Conservation (phyloP, 140 eudicot genomes). For the Flaveria floridana region DNA sequence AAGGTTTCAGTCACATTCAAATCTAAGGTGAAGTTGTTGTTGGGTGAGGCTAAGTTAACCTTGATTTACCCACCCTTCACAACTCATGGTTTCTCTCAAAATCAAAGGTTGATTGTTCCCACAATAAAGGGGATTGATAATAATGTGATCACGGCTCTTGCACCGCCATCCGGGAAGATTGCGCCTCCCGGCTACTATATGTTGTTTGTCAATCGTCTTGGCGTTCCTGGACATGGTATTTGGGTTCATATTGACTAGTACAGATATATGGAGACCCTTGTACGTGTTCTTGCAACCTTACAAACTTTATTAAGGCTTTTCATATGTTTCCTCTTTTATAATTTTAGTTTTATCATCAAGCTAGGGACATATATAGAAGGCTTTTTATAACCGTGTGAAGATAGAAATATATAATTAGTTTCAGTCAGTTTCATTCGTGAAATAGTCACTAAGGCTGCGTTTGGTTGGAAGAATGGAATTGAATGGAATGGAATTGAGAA, state of each 20-base stretch:
- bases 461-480: no score
- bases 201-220: conserved; percentile 58
- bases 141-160: conserved; percentile 34
- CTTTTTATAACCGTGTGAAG: no score
- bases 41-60: conserved; percentile 52
- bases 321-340: neutral
- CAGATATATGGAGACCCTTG: neutral
- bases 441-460: neutral
- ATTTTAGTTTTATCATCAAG: neutral
- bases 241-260: conserved; percentile 60
- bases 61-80: conserved; percentile 75
- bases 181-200: conserved; percentile 91
- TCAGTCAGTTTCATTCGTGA: neutral
- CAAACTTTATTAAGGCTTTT: neutral
- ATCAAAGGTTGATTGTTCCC: conserved; percentile 63
- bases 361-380: no score
- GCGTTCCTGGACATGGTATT: conserved; percentile 66
- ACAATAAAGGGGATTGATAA: conserved; percentile 15
- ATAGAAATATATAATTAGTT: no score
- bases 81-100: conserved; percentile 78
- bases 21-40: neutral
- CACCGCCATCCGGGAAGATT: conserved; percentile 56
- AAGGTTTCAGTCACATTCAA: neutral
- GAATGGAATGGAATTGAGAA: no score
- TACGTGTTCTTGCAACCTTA: neutral